A percentile compares a stretch with the other conserved stretches of the same genome.
These are phyloP conservation scores for Hyaloscypha hepaticicola DNA, from an alignment of 495 filamentous ascomycete species.

Conservation along the genomic window DNA sequence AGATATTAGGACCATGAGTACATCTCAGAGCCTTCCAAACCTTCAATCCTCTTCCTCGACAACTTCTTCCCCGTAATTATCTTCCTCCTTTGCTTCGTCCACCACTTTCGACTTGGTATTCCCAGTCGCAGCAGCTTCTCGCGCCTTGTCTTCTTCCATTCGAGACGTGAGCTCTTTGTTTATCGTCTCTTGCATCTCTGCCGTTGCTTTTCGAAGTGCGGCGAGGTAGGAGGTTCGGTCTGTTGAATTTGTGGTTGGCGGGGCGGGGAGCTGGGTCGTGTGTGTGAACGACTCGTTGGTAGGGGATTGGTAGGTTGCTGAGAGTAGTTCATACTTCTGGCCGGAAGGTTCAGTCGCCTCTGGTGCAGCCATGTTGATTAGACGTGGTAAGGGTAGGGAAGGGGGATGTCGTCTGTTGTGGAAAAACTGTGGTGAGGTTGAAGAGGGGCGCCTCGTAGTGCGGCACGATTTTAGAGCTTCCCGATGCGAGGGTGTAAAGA, in stretches of 20 bases:
- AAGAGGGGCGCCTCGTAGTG: background rate
- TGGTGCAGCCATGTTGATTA: conserved; percentile 5
- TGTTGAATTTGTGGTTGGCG: conserved; percentile 39
- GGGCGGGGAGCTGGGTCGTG: conserved; percentile 42
- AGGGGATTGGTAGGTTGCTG: conserved; percentile 60
- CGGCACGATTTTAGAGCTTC: background rate
- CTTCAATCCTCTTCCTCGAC: conserved; percentile 48
- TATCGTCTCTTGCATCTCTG: conserved; percentile 65
- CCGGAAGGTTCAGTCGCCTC: background rate
- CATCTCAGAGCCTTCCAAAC: conserved; percentile 28
- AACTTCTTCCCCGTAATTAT: conserved; percentile 83
- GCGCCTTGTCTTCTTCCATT: conserved; percentile 78
- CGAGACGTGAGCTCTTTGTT: conserved; percentile 80
- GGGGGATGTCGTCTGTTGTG: background rate
- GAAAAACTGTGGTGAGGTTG: background rate
- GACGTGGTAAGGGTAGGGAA: background rate
- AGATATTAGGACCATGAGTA: background rate
- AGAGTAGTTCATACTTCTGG: conserved; percentile 2
- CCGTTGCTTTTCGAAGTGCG: conserved; percentile 59
- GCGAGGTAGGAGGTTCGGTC: conserved; percentile 66
- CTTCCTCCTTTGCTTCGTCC: conserved; percentile 69
- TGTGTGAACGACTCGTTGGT: conserved; percentile 45
- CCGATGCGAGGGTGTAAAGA: background rate
- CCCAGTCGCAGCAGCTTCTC: conserved; percentile 31
- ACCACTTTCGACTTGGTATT: conserved; percentile 37